Conservation (phyloP, 1,139 yeast genomes). For the Trichomonascaceae sp. region DNA sequence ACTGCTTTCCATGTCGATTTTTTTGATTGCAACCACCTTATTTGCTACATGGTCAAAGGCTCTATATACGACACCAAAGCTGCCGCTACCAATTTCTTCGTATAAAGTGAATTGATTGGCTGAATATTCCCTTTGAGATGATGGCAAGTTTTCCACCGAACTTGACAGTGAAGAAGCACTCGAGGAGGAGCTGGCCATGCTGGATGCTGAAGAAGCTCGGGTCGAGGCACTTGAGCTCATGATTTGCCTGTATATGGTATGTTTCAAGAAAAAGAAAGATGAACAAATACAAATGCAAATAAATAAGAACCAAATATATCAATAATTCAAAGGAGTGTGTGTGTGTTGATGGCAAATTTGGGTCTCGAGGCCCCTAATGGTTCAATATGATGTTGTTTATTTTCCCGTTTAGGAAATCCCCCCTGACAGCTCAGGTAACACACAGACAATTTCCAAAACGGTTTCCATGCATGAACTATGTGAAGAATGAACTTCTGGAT, state of each 20-base stretch:
- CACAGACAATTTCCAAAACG: not conserved
- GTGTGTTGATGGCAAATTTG: not conserved
- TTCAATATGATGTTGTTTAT: not conserved
- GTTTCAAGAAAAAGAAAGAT: not conserved
- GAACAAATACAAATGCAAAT: not conserved
- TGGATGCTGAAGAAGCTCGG: slow-evolving; percentile 15
- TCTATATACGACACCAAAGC: slow-evolving; percentile 79
- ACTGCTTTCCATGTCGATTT: slow-evolving; percentile 70
- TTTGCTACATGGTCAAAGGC: slow-evolving; percentile 46
- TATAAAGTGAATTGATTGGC: slow-evolving; percentile 47
- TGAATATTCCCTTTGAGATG: slow-evolving; percentile 1
- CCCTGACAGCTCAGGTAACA: not conserved
- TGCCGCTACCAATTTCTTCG: slow-evolving; percentile 82
- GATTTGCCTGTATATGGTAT: not conserved
- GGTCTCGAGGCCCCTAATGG: not conserved
- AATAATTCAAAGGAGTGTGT: not conserved
- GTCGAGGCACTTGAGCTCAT: not conserved
- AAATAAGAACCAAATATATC: not conserved
- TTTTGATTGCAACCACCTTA: slow-evolving; percentile 22
- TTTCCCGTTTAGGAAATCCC: not conserved
- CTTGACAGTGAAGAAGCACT: not conserved
- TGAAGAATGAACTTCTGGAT: not conserved
- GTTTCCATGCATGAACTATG: not conserved
- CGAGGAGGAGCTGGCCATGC: slow-evolving; percentile 32
- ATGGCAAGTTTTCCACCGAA: too few species aligned